Evolutionary conservation across 164 flowering plant species (phyloP), one percentile per base, ranked within the genome.

Genomic region (Euptelea pleiosperma): DNA sequence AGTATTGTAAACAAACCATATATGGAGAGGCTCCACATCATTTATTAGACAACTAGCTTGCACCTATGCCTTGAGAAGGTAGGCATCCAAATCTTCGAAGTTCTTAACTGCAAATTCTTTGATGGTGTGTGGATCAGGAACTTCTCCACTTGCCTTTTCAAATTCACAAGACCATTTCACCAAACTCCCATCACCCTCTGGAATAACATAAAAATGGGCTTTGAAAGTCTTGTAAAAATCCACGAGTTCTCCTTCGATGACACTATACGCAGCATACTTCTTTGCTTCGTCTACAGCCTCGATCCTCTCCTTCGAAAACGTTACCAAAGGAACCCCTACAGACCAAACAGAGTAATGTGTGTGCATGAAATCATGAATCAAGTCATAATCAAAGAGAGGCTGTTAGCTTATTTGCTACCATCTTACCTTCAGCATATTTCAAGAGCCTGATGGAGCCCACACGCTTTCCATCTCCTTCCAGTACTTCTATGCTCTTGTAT

Each of bases 391-490:
- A 6, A 11, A 21, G 7, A 15, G 8, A 0, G 19, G 7, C 16
- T 16, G 46, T 43, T 43, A 2, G 21, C 18, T 2, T 6, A 16
- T 16, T 14, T 43, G 46, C 2, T 29, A 5, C 4, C 5, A 2
- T 18, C 1, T 40, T 74, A 85, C 93, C 96, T 66, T 78, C 80
- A 1, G 63, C 70, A 36, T 69, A 89, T 3, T 62, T 71, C 37
- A 89, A 28, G 64, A 72, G 71, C 29, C 87, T 77, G 35, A 82
- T 42, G 16, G 89, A 74, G 46, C 91, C 93, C 1, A 69, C 78
- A 5, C 75, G 49, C 41, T 67, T 71, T 39, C 93, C 96, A 63
- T 89, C 96, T 16, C 93, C 96, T 69, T 86, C 84, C 19, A 86
- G 52, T 1, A 81, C 70, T 45, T 82, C 73, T 52, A 86, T 77